Base-by-base conservation (phyloP, 495 filamentous ascomycete genomes). In the Talaromyces nanjingensis region DNA sequence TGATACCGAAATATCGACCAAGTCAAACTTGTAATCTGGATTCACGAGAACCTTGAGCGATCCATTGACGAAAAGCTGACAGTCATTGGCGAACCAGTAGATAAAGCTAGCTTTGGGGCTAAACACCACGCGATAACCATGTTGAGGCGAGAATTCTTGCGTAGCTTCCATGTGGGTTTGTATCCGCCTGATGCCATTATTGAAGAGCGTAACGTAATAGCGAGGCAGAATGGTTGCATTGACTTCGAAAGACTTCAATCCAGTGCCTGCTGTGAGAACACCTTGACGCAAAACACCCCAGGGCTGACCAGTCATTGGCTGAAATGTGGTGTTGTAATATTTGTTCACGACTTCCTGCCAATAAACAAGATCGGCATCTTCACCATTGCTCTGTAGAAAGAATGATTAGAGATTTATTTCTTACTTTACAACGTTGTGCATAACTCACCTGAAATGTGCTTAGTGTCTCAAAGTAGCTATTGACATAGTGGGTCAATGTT, bases 171-270 rank as follows among this genome's bases (percentile, higher is more conserved):
- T 77, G 18, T 89, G 80, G 78, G 96, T 83, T 70, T 94, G 91
- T 58, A 97, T 90, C 22, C 83, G 86, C 56, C 81, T 83, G 42
- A 96, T 86, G 5, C 91, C 91, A 62, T 89, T 93, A n/a, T 88
- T 86, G 67, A 90, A 96, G 66, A 93, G 88, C 0, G 88, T 91
- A 58, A 86, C 78, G 71, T 93, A 96, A 67, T 90, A 96, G 57
- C 91, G 86, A 16, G 92, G 82, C 20, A 97, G 74, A 1, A 88
- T 86, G 7, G 90, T 82, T 33, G 84, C 87, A 2, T 86, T 81
- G 52, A 97, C 89, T 67, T 93, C 91, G 63, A 89, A 94, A 60
- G 88, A 84, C 72, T 94, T 96, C 12, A 74, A 70, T 22, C 77
- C 76, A 18, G 80, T 74, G 29, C 82, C 78, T 14, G 72, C 68